Evolutionary conservation across 257 asterid genomes (phyloP), one percentile per base, ranked within the genome.

Genomic region (Lavandula angustifolia): DNA sequence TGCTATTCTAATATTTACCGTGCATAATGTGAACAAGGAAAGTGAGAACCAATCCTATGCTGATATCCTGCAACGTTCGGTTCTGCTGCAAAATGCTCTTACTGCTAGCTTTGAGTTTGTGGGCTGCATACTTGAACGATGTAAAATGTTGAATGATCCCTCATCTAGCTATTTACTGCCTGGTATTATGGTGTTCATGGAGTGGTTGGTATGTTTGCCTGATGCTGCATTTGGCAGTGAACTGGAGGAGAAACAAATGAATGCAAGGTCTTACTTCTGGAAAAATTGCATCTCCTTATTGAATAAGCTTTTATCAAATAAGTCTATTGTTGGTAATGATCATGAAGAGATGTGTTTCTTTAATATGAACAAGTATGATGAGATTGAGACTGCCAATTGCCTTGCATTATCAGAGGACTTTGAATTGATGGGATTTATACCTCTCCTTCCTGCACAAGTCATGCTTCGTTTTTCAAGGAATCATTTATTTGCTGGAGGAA

Each of bases 401-500:
- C 80, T 80, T 68, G 95, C 97, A n/a, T 76, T 89, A 68, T 56
- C 88, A 4, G 97, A 89, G 81, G 97, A 89, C 72, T 83, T 85
- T 7, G 97, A 89, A 65, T 73, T 89, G 71, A 78, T 94, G 76
- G 97, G 95, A 64, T 89, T 85, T 69, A 62, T 81, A 49, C 97
- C 97, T 65, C 86, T 89, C 69, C 65, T 82, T 31, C 95, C 94
- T 44, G 91, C 95, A 3, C 97, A 87, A 14, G 71, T 74, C 66
- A 87, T 87, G 55, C 88, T 89, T 69, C 92, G 85, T 68, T 89
- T 89, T 60, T 87, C 97, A 5, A 76, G 92, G 81, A 83, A 83
- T 71, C 85, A 78, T 55, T 73, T 79, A 6, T 85, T 78, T 64
- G 85, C 80, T 47, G 82, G 73, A 54, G 78, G 94, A 67, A 76